Conservation (phyloP, 495 filamentous ascomycete species). For the Tuber melanosporum region DNA sequence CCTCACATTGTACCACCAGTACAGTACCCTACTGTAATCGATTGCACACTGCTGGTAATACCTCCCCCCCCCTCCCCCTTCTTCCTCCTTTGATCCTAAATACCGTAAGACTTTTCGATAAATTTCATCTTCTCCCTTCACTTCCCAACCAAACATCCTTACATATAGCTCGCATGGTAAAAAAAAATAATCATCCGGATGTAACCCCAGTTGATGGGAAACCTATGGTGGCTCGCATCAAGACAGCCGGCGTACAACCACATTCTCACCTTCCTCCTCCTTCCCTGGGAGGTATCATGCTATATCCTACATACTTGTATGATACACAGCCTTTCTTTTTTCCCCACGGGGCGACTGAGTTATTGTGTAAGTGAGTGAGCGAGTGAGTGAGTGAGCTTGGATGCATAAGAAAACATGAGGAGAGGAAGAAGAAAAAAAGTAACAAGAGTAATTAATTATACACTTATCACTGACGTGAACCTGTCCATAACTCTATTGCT, state of each 20-base stretch:
- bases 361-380: background rate
- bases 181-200: background rate
- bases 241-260: background rate
- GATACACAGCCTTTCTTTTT: background rate
- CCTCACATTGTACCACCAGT: background rate
- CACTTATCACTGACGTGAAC: background rate
- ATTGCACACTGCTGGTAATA: background rate
- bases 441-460: conserved; percentile 9
- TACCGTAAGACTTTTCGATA: background rate
- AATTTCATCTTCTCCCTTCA: background rate
- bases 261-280: background rate
- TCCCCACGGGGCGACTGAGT: background rate
- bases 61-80: too few species aligned
- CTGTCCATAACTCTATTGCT: background rate
- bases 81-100: background rate
- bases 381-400: background rate
- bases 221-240: background rate
- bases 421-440: conserved; percentile 19
- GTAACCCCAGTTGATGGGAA: background rate
- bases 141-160: background rate
- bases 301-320: background rate
- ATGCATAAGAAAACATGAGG: conserved; percentile 13
- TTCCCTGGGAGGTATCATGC: background rate
- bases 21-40: too few species aligned
- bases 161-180: background rate